Base-by-base conservation (phyloP, 2,329 filamentous ascomycete species). In the Cercospora zeina region DNA sequence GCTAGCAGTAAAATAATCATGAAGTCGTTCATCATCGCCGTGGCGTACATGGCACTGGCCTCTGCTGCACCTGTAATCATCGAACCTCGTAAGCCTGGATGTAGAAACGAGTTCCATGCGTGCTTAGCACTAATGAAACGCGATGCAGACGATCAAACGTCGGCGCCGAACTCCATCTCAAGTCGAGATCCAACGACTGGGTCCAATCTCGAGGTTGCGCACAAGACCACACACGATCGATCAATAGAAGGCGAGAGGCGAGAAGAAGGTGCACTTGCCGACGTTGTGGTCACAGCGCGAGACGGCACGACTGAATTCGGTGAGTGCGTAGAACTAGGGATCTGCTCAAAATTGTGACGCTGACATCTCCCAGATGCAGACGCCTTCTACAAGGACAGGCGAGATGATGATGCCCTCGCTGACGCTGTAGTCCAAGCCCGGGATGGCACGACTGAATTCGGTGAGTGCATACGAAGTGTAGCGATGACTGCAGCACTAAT, bases 301-400 rank as follows among this genome's bases (percentile, higher is more conserved):
- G 59, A 62, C 21, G 59, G 59, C 16, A 57, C 59, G 14, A 62
- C 59, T 33, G 54, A 62, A 47, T 62, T 62, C 21, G 59, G 54
- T 54, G 13, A 24, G 34, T 30, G 19, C 36, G 19, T 13, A 51
- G 11, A 21, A n/a, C n/a, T n/a, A n/a, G n/a, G n/a, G 16, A 10
- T 24, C 9, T 34, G 2, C 19, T 51, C 3, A 16, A 13, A 14
- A 33, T 9, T 51, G 21, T n/a, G 27, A 16, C 33, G 33, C 50
- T 37, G 54, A 36, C 42, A 21, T 57, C 30, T 33, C 31, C 53
- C 34, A 59, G 62, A 63, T 36, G 31, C 62, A 11, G 62, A 63
- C 33, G 62, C 57, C n/a, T 58, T 49, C 21, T 62, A 62, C 39
- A 62, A 62, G 54, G 49, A 36, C 34, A 54, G 56, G 49, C 30